phyloP scores from a whole-genome alignment of 805 yeast genomes.

The Metschnikowia dekortorum region DNA sequence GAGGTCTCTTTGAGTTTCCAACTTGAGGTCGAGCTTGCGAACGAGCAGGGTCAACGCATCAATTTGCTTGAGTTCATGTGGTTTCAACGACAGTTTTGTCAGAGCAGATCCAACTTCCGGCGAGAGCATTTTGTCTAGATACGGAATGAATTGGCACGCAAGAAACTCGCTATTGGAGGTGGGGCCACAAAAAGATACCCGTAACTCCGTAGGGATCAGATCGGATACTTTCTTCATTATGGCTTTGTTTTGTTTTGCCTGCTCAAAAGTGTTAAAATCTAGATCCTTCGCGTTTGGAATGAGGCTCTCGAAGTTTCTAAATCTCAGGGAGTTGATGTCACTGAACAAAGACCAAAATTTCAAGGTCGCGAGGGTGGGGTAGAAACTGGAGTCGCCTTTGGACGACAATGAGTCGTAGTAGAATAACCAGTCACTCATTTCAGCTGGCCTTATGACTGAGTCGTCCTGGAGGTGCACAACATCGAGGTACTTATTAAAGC shows the following conservation, averaged over 20 bases:
- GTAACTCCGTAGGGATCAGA: slow-evolving; percentile 25
- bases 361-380: slow-evolving; percentile 53
- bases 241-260: slow-evolving; percentile 28
- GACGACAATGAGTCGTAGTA: slow-evolving; percentile 58
- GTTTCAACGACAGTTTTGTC: slow-evolving; percentile 22
- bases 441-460: slow-evolving; percentile 52
- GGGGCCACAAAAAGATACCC: slow-evolving; percentile 24
- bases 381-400: slow-evolving; percentile 38
- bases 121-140: slow-evolving; percentile 25
- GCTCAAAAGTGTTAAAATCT: slow-evolving; percentile 40
- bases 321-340: slow-evolving; percentile 43
- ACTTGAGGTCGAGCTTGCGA: slow-evolving; percentile 34
- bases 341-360: slow-evolving; percentile 63
- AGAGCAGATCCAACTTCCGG: slow-evolving; percentile 26
- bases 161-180: slow-evolving; percentile 21
- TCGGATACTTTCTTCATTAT: slow-evolving; percentile 27
- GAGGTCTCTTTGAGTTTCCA: slow-evolving; percentile 35
- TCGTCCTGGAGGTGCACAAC: slow-evolving; percentile 61
- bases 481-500: slow-evolving; percentile 62
- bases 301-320: slow-evolving; percentile 15
- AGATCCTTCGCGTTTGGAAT: slow-evolving; percentile 30
- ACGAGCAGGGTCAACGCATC: slow-evolving; percentile 36
- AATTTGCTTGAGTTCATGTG: slow-evolving; percentile 27
- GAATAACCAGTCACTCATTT: slow-evolving; percentile 69
- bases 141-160: slow-evolving; percentile 32